Conservation (phyloP, 2,329 filamentous ascomycete species). For the Pseudovirgaria hyperparasitica region DNA sequence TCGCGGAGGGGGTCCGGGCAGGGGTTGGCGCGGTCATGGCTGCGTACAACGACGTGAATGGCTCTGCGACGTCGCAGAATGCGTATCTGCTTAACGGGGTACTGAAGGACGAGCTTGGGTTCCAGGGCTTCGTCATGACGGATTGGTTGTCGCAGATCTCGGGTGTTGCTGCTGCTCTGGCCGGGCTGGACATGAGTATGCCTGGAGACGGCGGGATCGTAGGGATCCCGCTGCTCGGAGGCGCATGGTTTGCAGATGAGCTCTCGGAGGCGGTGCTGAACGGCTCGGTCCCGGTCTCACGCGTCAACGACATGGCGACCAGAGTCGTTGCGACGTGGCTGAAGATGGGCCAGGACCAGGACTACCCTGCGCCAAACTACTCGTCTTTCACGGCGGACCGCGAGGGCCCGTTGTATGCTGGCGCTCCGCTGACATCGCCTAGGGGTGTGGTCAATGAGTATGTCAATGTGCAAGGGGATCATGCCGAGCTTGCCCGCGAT, state of each 20-base stretch:
- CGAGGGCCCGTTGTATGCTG: conserved; percentile 23
- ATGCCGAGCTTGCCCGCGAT: conserved; percentile 36
- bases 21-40: conserved; percentile 78
- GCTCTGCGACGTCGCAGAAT: conserved; percentile 53
- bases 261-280: conserved; percentile 70
- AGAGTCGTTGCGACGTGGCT: conserved; percentile 84
- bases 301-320: conserved; percentile 79
- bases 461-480: conserved; percentile 44
- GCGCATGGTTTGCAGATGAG: conserved; percentile 55
- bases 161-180: conserved; percentile 65
- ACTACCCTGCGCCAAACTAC: conserved; percentile 31
- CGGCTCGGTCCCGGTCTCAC: conserved; percentile 65
- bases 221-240: conserved; percentile 26
- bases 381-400: conserved; percentile 21
- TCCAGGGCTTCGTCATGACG: conserved; percentile 78
- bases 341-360: conserved; percentile 30
- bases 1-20: conserved; percentile 62
- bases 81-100: conserved; percentile 71
- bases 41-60: conserved; percentile 48
- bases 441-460: conserved; percentile 56
- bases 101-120: conserved; percentile 77
- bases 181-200: conserved; percentile 75
- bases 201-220: conserved; percentile 61
- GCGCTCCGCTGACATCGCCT: conserved; percentile 41
- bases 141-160: conserved; percentile 82